Conservation (phyloP, 2,329 filamentous ascomycete genomes). For the Penicillium brasilianum region DNA sequence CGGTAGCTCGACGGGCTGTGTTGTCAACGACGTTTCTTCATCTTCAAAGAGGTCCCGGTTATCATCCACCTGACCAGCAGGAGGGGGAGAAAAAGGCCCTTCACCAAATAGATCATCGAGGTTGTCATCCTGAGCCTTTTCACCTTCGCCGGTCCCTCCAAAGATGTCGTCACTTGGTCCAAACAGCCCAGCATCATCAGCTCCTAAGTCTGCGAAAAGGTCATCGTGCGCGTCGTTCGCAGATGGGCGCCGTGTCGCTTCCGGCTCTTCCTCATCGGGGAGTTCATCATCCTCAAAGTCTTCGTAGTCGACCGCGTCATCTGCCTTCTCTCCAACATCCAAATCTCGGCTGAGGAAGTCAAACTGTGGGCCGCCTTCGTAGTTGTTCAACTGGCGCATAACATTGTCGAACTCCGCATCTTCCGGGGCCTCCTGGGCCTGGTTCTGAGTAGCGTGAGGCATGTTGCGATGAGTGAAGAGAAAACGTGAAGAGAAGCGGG, state of each 20-base stretch:
- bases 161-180: constrained; percentile 32
- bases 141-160: constrained; percentile 31
- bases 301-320: constrained; percentile 87
- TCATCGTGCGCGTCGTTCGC: constrained; percentile 63
- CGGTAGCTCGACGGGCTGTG: constrained; percentile 27
- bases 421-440: constrained; percentile 37
- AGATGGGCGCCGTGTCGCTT: constrained; percentile 37
- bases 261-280: constrained; percentile 62
- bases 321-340: constrained; percentile 74
- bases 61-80: constrained; percentile 37
- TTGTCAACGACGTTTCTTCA: constrained; percentile 26
- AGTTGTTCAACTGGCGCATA: constrained; percentile 49
- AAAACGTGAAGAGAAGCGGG: background rate
- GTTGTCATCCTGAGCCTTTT: constrained; percentile 42
- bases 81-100: constrained; percentile 42
- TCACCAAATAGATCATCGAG: constrained; percentile 58
- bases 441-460: constrained; percentile 46
- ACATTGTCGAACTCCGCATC: constrained; percentile 50
- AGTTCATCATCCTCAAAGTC: constrained; percentile 92
- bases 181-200: constrained; percentile 48
- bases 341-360: constrained; percentile 50
- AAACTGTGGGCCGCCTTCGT: constrained; percentile 40
- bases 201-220: constrained; percentile 34
- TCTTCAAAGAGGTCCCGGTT: constrained; percentile 43
- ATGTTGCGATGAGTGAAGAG: constrained; percentile 31